Percentiles rank a stretch among this genome's conserved stretches.
Evolutionary conservation across 2,329 filamentous ascomycete species (phyloP).

Genomic region (Calonectria leucothoes): DNA sequence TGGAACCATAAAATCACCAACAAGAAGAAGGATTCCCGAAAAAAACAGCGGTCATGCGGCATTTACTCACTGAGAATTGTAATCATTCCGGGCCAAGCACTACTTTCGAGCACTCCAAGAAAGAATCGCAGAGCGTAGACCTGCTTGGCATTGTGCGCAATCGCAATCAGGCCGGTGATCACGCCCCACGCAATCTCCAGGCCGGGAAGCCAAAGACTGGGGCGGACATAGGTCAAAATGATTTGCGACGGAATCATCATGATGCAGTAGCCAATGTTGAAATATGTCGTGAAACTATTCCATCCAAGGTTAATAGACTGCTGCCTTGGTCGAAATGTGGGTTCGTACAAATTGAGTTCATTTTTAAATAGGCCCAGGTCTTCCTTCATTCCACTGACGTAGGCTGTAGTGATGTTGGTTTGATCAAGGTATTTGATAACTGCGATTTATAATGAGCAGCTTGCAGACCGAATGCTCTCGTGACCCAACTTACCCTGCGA

Average conservation of each 20-base stretch:
- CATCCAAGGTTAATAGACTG: background rate
- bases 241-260: slow-evolving; percentile 51
- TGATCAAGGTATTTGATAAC: slow-evolving; percentile 19
- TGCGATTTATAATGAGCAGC: background rate
- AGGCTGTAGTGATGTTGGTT: slow-evolving; percentile 17
- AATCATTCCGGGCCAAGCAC: slow-evolving; percentile 50
- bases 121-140: slow-evolving; percentile 54
- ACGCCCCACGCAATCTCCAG: slow-evolving; percentile 46
- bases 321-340: background rate
- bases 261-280: slow-evolving; percentile 70
- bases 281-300: slow-evolving; percentile 55
- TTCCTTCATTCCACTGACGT: slow-evolving; percentile 19
- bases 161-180: slow-evolving; percentile 44
- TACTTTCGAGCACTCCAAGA: slow-evolving; percentile 50
- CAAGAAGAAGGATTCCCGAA: background rate
- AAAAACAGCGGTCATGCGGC: background rate
- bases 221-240: slow-evolving; percentile 51
- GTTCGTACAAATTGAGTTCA: slow-evolving; percentile 20
- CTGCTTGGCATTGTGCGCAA: slow-evolving; percentile 48
- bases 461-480: no score
- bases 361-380: slow-evolving; percentile 34
- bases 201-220: slow-evolving; percentile 51
- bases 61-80: slow-evolving; percentile 46
- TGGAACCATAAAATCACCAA: background rate
- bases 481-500: slow-evolving; percentile 1